Evolutionary conservation across 202 grass and related monocot species (phyloP), one percentile per base, ranked within the genome.

Genomic region (Carex arenaria): DNA sequence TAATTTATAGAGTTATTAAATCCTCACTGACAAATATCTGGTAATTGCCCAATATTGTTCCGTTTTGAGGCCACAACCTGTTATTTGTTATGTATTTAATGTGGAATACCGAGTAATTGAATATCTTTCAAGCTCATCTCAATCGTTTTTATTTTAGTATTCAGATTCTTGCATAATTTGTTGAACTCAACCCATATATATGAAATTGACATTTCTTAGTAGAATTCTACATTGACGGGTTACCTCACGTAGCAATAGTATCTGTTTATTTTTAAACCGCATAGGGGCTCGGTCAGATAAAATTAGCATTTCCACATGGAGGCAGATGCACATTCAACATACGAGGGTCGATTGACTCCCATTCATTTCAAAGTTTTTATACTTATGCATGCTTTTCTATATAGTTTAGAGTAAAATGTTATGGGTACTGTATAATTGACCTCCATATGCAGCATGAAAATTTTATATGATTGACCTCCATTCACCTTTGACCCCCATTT

Each of bases 81-180:
- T 45, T 71, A 69, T 67, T 9, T 45, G 36, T 70, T 70, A 17
- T 45, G 2, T n/a, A 18, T 42, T 5, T 68, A 42, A 38, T 43
- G 67, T 20, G 22, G 66, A n/a, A n/a, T n/a, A n/a, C n/a, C n/a
- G n/a, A 68, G 15, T 34, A 40, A n/a, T 84, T 40, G 53, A 80
- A 83, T 66, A 61, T 80, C 36, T 72, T 19, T 82, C 9, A 54
- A 79, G 55, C 3, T 57, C 13, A 19, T 74, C n/a, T 81, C 5
- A 45, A 11, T 78, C 2, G 0, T n/a, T 60, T 36, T 40, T 61
- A 22, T 82, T 71, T 6, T 78, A 45, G 26, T 61, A 22, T 62
- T 34, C 28, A 18, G 38, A 53, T 68, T 18, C 0, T 74, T 49
- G 66, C 53, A 82, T 64, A 28, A 13, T 73, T 54, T 80, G 31